Evolutionary conservation across 2,329 filamentous ascomycete genomes (phyloP).

Genomic region (Lasiodiplodia citricola): DNA sequence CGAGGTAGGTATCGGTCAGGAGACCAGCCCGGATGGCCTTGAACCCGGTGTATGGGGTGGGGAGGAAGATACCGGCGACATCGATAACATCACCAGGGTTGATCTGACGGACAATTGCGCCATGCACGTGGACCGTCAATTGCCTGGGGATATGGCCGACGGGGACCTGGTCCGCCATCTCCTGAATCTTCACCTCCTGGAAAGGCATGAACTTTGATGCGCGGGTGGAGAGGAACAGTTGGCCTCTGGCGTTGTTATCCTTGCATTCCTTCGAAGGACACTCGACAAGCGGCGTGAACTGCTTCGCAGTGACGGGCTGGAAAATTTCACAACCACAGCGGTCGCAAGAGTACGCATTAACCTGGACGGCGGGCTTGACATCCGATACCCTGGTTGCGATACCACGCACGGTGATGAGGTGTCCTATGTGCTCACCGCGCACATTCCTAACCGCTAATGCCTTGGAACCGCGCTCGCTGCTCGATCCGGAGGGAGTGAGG

Average conservation of each 20-base stretch:
- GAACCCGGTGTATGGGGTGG: constrained; percentile 98
- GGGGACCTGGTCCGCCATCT: constrained; percentile 98
- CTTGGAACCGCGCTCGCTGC: constrained; percentile 62
- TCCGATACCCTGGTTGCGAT: constrained; percentile 96
- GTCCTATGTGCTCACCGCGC: constrained; percentile 87
- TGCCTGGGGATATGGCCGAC: constrained; percentile 96
- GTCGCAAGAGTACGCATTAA: constrained; percentile 98
- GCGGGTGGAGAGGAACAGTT: constrained; percentile 91
- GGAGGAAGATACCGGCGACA: constrained; percentile 92
- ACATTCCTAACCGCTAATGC: constrained; percentile 91
- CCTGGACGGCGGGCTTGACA: constrained; percentile 95
- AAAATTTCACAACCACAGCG: constrained; percentile 97
- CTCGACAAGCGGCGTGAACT: constrained; percentile 83
- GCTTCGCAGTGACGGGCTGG: constrained; percentile 89
- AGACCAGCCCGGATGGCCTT: constrained; percentile 94
- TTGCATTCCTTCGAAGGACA: constrained; percentile 92
- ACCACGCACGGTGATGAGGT: constrained; percentile 90
- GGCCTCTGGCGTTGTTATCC: constrained; percentile 88
- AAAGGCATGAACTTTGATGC: constrained; percentile 97
- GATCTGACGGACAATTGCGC: constrained; percentile 81
- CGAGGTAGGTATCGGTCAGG: constrained; percentile 95
- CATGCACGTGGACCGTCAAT: constrained; percentile 87
- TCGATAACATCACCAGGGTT: constrained; percentile 96
- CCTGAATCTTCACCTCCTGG: constrained; percentile 98
- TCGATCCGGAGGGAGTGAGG: constrained; percentile 72